A percentile compares a stretch with the other conserved stretches of the same genome.
Conservation (phyloP, 2,329 filamentous ascomycete genomes). For the Paraphaeosphaeria minitans region DNA sequence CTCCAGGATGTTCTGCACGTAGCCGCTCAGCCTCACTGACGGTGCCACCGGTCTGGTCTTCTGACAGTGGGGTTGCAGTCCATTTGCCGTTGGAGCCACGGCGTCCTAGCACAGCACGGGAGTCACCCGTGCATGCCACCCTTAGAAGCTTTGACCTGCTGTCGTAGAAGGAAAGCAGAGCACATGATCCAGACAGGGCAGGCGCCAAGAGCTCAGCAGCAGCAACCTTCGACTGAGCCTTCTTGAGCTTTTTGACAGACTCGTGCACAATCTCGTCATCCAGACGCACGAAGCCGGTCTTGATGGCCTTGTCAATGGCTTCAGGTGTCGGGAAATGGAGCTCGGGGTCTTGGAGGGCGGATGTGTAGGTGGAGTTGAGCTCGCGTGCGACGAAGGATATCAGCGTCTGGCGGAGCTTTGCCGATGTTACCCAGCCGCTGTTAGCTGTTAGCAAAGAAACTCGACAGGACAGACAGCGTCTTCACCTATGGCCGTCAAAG, state of each 20-base stretch:
- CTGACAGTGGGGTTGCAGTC: slow-evolving; percentile 86
- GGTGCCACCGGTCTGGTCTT: slow-evolving; percentile 92
- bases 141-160: slow-evolving; percentile 82
- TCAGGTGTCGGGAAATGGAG: slow-evolving; percentile 72
- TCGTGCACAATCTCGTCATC: slow-evolving; percentile 95
- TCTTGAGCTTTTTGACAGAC: slow-evolving; percentile 88
- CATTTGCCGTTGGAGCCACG: slow-evolving; percentile 81
- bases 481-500: slow-evolving; percentile 93
- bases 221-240: slow-evolving; percentile 84
- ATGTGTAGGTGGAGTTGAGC: slow-evolving; percentile 88
- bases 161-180: slow-evolving; percentile 95
- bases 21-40: slow-evolving; percentile 82
- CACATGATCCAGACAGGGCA: slow-evolving; percentile 95
- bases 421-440: slow-evolving; percentile 97
- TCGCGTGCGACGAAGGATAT: slow-evolving; percentile 93
- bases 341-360: slow-evolving; percentile 63
- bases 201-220: slow-evolving; percentile 91
- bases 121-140: slow-evolving; percentile 96
- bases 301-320: slow-evolving; percentile 88
- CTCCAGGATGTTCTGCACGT: slow-evolving; percentile 84
- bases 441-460: slow-evolving; percentile 12
- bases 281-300: slow-evolving; percentile 83
- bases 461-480: background rate
- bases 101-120: slow-evolving; percentile 88
- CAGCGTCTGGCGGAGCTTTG: slow-evolving; percentile 88